Percentiles rank a stretch among this genome's conserved stretches.
Evolutionary conservation across 2,329 filamentous ascomycete genomes (phyloP).

Genomic region (Emmonsiellopsis sp.): DNA sequence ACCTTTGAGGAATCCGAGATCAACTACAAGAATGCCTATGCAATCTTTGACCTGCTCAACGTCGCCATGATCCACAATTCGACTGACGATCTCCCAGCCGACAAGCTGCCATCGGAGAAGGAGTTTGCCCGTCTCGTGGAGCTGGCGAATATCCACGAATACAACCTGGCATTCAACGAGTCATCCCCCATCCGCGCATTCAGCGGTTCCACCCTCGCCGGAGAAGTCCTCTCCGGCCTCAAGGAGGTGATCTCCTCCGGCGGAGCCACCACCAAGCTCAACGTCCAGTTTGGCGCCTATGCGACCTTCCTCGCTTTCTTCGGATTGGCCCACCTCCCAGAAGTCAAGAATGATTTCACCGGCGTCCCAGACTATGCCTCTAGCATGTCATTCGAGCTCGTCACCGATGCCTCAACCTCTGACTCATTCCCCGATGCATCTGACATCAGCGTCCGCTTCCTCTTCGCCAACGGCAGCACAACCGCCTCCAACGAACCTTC

Average conservation of each 20-base stretch:
- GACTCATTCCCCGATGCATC: conserved; percentile 33
- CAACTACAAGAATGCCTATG: conserved; percentile 54
- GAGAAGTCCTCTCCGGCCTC: conserved; percentile 46
- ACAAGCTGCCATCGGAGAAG: conserved; percentile 49
- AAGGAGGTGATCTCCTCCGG: conserved; percentile 30
- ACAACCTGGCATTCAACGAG: conserved; percentile 69
- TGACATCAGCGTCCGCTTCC: conserved; percentile 50
- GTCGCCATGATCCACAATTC: conserved; percentile 54
- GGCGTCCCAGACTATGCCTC: conserved; percentile 78
- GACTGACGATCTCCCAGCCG: conserved; percentile 47
- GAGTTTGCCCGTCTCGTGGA: conserved; percentile 55
- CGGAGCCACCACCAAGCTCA: conserved; percentile 30
- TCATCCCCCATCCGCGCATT: conserved; percentile 38
- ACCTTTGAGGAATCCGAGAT: conserved; percentile 41
- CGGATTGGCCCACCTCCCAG: conserved; percentile 44
- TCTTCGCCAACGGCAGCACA: conserved; percentile 54
- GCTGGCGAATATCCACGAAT: conserved; percentile 75
- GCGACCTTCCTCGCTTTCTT: conserved; percentile 53
- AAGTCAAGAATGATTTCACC: conserved; percentile 53
- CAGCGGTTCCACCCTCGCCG: conserved; percentile 54
- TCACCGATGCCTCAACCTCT: conserved; percentile 38
- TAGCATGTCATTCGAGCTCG: conserved; percentile 68
- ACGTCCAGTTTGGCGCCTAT: conserved; percentile 54
- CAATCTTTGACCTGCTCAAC: conserved; percentile 56
- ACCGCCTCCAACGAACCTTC: conserved; percentile 33